Evolutionary conservation across 1,284 basidiomycete genomes (phyloP).

Genomic region (Ustanciosporium gigantosporum): DNA sequence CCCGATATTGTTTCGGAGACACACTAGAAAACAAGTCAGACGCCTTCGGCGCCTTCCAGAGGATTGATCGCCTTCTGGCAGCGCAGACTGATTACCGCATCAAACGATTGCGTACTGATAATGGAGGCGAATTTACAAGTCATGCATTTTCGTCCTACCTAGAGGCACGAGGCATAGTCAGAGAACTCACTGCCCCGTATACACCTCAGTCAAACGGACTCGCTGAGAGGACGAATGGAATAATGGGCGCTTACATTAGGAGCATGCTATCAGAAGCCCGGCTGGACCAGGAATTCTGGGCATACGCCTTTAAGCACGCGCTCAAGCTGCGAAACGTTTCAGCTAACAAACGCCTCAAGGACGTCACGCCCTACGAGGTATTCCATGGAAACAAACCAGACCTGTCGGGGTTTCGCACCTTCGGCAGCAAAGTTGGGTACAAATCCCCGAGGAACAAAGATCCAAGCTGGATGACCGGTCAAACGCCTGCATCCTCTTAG

Average conservation of each 20-base stretch:
- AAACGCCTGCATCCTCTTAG: background rate
- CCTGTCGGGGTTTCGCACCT: background rate
- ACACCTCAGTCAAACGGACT: slow-evolving; percentile 3
- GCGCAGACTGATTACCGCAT: background rate
- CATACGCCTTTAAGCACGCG: background rate
- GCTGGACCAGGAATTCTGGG: background rate
- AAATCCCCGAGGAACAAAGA: background rate
- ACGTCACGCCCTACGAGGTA: background rate
- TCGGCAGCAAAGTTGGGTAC: background rate
- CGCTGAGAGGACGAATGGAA: slow-evolving; percentile 2
- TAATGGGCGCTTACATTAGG: background rate
- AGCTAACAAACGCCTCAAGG: background rate
- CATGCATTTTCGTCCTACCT: background rate
- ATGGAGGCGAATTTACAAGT: background rate
- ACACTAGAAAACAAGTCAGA: background rate
- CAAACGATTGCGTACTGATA: background rate
- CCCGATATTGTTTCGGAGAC: background rate
- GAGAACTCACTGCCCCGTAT: background rate
- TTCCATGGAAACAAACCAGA: background rate
- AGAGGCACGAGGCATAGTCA: background rate
- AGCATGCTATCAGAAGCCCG: background rate
- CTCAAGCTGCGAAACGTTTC: background rate
- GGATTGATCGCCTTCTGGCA: background rate
- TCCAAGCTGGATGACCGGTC: background rate
- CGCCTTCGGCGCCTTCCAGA: background rate